Conservation (phyloP, 2,329 filamentous ascomycete species). For the Fusarium udum region DNA sequence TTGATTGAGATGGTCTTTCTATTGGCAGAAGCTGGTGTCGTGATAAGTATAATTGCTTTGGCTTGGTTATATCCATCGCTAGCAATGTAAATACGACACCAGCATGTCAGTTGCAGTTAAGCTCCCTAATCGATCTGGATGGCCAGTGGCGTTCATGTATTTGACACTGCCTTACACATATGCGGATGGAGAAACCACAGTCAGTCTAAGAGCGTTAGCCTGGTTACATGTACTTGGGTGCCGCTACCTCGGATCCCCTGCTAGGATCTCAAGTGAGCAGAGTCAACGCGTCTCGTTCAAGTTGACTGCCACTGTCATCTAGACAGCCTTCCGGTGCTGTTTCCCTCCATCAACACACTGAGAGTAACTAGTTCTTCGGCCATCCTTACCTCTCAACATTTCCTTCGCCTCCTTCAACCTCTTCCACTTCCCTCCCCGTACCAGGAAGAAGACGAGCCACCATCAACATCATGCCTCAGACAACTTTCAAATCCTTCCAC, state of each 20-base stretch:
- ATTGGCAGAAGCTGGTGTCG: too few species aligned
- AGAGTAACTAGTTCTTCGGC: too few species aligned
- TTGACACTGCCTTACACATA: not conserved
- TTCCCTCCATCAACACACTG: too few species aligned
- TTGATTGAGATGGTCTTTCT: too few species aligned
- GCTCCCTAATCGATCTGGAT: too few species aligned
- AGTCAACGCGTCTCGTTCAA: not conserved
- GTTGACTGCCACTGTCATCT: not conserved
- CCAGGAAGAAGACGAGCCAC: not conserved
- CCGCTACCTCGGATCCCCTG: not conserved
- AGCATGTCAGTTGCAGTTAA: too few species aligned
- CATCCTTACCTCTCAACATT: not conserved
- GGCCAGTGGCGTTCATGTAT: not conserved
- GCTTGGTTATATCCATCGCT: too few species aligned
- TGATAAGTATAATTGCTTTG: too few species aligned
- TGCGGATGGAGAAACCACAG: not conserved
- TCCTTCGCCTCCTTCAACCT: too few species aligned
- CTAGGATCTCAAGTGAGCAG: not conserved
- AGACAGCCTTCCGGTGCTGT: too few species aligned
- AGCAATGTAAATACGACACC: too few species aligned
- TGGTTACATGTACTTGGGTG: fast-evolving
- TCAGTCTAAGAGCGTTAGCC: fast-evolving
- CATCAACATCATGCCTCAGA: not conserved
- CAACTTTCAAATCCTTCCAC: not conserved
- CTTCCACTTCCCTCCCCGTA: not conserved